Evolutionary conservation across 2,329 filamentous ascomycete genomes (phyloP).

Genomic region (Fusarium tricinctum): DNA sequence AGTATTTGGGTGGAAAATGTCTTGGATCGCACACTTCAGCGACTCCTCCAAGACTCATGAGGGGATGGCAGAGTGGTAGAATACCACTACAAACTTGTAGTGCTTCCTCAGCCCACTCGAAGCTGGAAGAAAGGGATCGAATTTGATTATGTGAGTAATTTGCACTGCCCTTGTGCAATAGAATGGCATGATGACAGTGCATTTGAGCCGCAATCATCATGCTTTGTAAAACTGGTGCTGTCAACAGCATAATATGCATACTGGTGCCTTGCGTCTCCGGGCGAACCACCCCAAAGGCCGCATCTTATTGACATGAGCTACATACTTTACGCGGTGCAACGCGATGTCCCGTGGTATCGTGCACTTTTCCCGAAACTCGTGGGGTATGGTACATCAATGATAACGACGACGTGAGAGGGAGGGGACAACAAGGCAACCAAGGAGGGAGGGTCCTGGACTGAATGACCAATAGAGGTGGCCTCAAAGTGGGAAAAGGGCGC

Average conservation of each 20-base stretch:
- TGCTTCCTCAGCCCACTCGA: neutral
- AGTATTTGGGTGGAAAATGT: constrained; percentile 26
- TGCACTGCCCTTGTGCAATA: constrained; percentile 22
- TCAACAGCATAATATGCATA: constrained; percentile 15
- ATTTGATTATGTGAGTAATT: constrained; percentile 3
- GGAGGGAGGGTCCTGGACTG: constrained; percentile 23
- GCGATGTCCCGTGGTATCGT: constrained; percentile 41
- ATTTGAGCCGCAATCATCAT: constrained; percentile 20
- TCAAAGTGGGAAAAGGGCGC: constrained; percentile 33
- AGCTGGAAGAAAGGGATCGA: neutral
- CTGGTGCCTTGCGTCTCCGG: constrained; percentile 26
- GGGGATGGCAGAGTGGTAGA: neutral
- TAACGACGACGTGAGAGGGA: constrained; percentile 24
- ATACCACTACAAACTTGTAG: neutral
- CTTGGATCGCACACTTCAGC: constrained; percentile 13
- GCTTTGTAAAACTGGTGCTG: constrained; percentile 25
- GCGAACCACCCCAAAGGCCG: constrained; percentile 19
- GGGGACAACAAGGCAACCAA: constrained; percentile 36
- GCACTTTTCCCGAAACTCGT: constrained; percentile 23
- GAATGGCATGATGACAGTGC: constrained; percentile 32
- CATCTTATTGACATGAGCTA: constrained; percentile 6
- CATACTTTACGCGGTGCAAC: constrained; percentile 33
- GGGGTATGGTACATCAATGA: constrained; percentile 26
- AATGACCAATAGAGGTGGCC: constrained; percentile 29
- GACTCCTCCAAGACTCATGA: neutral